phyloP scores from a whole-genome alignment of 768 basidiomycete genomes.

The Calocera viscosa region DNA sequence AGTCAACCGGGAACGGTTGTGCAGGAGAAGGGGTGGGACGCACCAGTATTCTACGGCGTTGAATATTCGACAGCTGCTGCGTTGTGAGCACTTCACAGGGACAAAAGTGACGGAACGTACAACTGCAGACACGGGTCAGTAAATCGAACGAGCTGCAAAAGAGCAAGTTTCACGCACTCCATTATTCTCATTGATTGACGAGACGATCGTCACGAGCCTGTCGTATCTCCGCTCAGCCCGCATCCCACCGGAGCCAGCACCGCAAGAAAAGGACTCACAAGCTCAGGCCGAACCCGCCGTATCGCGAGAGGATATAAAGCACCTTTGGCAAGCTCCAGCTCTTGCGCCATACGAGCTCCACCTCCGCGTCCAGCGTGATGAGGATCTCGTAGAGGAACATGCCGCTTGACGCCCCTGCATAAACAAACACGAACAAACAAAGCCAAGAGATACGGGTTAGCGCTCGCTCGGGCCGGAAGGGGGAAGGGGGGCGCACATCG shows the following conservation, averaged over 20 bases:
- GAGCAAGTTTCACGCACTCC: neutral
- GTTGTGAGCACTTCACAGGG: neutral
- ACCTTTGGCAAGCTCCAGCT: constrained; percentile 24
- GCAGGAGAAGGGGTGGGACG: neutral
- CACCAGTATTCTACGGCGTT: constrained; percentile 8
- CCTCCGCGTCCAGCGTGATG: constrained; percentile 16
- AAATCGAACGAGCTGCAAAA: neutral
- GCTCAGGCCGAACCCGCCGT: constrained; percentile 13
- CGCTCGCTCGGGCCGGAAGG: neutral
- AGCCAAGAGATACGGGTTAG: neutral
- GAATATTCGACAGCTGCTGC: neutral
- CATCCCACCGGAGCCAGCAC: neutral
- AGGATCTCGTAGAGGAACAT: constrained; percentile 5
- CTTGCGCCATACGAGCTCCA: constrained; percentile 27
- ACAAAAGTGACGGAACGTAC: neutral
- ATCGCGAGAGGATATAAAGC: constrained; percentile 29
- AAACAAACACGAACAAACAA: neutral
- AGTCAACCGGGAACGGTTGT: neutral
- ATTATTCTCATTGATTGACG: neutral
- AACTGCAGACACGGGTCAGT: neutral
- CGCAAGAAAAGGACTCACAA: neutral
- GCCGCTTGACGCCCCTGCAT: neutral
- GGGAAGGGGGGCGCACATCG: neutral
- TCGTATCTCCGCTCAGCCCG: neutral
- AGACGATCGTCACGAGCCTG: constrained; percentile 3